Base-by-base conservation (phyloP, 202 grass and related monocot genomes). In the Carex sylvatica region DNA sequence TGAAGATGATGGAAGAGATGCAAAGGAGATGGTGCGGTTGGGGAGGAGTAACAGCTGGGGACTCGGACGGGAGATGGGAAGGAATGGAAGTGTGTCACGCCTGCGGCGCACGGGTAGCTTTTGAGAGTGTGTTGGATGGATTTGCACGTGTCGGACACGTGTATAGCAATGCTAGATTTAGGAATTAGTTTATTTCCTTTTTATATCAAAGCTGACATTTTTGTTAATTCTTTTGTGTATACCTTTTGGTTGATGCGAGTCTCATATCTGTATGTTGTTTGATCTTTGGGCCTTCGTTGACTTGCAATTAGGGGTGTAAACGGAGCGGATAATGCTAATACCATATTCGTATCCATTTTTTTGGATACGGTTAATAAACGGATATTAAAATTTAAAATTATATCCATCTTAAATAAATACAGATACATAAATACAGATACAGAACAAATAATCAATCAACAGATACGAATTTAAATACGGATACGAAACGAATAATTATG, bases 51-150 rank as follows among this genome's bases (percentile, higher is more conserved):
- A 49, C 42, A 86, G 84, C 33, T 86, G 63, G 73, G 60, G 84
- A 46, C 64, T 46, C 77, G 18, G 24, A 40, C 52, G 35, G 31
- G 85, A 1, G 26, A 44, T 54, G 78, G 38, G 14, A 66, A 74
- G 80, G 54, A 66, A 76, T 82, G 52, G 36, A 51, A 40, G 5
- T 16, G 79, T 1, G 30, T 53, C 55, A 28, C 18, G 22, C 68
- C 14, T 87, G 24, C 6, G 85, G 60, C 85, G 79, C 68, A 83
- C 69, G 70, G 65, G 38, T 70, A 83, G 85, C 59, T 87, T 67
- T 23, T 83, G 85, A 87, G 68, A 22, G 74, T 35, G 74, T 35
- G 56, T 75, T 18, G 16, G 14, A 55, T 12, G 28, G 16, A 2
- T 3, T 11, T 31, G 42, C 51, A 63, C 7, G 47, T 46, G 42